Evolutionary conservation across 2,329 filamentous ascomycete genomes (phyloP).

Genomic region (Canariomyces notabilis): DNA sequence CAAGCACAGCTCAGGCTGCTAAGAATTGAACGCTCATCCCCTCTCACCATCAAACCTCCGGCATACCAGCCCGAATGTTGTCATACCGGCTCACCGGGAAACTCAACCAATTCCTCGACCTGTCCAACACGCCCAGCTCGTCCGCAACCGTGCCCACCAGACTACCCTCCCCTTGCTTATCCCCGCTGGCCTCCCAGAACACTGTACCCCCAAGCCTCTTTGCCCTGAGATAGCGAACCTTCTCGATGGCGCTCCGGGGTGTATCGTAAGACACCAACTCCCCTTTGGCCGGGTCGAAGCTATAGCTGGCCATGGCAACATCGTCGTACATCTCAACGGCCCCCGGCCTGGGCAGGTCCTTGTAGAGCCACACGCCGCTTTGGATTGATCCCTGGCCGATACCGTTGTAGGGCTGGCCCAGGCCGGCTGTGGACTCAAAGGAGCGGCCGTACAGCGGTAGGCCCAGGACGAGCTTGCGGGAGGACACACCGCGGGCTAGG

Average conservation of each 20-base stretch:
- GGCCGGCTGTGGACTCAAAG: constrained; percentile 62
- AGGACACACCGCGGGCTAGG: constrained; percentile 49
- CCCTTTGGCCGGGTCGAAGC: constrained; percentile 54
- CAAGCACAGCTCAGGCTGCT: background rate
- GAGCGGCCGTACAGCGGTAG: constrained; percentile 77
- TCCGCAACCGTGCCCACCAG: constrained; percentile 51
- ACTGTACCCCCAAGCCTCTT: constrained; percentile 67
- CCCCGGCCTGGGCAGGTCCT: constrained; percentile 59
- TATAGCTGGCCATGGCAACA: constrained; percentile 61
- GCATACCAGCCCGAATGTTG: constrained; percentile 44
- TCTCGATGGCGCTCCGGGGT: constrained; percentile 50
- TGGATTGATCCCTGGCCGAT: constrained; percentile 55
- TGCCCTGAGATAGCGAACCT: constrained; percentile 58
- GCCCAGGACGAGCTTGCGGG: constrained; percentile 66
- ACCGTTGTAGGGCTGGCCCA: constrained; percentile 59
- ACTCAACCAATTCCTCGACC: constrained; percentile 45
- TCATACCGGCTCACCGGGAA: constrained; percentile 55
- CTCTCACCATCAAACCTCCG: constrained; percentile 12
- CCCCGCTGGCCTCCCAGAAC: constrained; percentile 79
- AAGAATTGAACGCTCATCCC: background rate
- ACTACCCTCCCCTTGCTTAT: constrained; percentile 48
- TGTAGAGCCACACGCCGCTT: constrained; percentile 67
- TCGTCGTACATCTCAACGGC: constrained; percentile 53
- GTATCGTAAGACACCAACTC: constrained; percentile 70
- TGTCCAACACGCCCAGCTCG: constrained; percentile 45